A percentile compares a stretch with the other conserved stretches of the same genome.
These are phyloP conservation scores for Sporothrix euskadiensis DNA, from an alignment of 2,329 filamentous ascomycete genomes.

Conservation along the genomic window DNA sequence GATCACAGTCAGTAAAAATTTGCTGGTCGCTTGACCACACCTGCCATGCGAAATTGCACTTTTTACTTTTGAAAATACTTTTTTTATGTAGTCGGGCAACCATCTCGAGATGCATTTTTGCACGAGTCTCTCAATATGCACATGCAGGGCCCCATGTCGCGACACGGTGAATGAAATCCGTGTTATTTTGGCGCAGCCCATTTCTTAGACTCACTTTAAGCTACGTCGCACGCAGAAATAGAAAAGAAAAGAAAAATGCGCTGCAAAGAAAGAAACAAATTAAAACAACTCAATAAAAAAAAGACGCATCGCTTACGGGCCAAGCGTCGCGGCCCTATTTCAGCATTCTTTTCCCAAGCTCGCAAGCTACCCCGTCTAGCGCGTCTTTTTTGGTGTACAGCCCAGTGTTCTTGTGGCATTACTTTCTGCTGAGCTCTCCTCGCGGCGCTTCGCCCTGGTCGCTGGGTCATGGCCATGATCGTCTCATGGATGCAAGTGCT, in stretches of 20 bases:
- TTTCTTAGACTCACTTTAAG: not conserved
- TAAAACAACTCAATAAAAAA: conserved; percentile 1
- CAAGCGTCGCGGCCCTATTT: conserved; percentile 16
- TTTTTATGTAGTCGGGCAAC: not conserved
- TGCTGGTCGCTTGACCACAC: conserved; percentile 2
- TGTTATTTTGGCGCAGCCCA: not conserved
- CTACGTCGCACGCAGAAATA: not conserved
- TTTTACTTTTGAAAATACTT: not conserved
- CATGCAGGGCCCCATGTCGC: not conserved
- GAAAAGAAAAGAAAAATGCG: not conserved
- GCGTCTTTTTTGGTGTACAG: conserved; percentile 8
- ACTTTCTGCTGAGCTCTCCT: conserved; percentile 11
- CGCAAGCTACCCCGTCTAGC: not conserved
- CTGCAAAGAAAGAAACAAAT: not conserved
- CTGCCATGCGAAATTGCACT: not conserved
- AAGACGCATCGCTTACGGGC: conserved; percentile 22
- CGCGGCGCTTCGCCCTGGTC: not conserved
- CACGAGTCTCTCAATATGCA: not conserved
- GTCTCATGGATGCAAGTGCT: not conserved
- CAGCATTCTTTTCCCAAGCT: conserved; percentile 8
- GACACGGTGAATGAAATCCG: not conserved
- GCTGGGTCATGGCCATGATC: not conserved
- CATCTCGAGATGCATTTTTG: not conserved
- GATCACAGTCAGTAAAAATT: not conserved
- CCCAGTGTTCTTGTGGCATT: conserved; percentile 15